Conservation (phyloP, 805 yeast genomes). For the Cyberlindnera misumaiensis region DNA sequence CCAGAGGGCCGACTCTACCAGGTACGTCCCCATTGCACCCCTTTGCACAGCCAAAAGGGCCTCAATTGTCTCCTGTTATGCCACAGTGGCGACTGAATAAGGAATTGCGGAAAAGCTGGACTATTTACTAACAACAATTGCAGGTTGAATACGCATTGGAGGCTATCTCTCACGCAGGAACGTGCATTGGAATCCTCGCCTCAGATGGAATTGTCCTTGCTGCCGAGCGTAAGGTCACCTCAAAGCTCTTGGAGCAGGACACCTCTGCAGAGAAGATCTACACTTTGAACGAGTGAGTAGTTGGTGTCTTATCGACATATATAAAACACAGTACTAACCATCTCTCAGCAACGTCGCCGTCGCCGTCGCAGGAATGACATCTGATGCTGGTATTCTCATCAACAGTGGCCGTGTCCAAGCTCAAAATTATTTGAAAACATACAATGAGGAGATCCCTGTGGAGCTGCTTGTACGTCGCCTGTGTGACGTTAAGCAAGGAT, state of each 20-base stretch:
- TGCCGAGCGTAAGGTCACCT: conserved; percentile 93
- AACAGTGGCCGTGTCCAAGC: conserved; percentile 81
- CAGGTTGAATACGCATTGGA: conserved; percentile 93
- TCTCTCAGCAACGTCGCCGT: conserved; percentile 51
- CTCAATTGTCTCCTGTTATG: no score
- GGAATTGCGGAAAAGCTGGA: no score
- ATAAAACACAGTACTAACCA: conserved; percentile 7
- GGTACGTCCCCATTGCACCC: no score
- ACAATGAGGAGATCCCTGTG: conserved; percentile 91
- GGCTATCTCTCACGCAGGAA: conserved; percentile 96
- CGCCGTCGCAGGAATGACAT: conserved; percentile 97
- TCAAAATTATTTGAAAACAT: conserved; percentile 77
- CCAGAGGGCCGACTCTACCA: conserved; percentile 98
- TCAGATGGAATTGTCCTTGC: conserved; percentile 90
- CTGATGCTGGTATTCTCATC: conserved; percentile 90
- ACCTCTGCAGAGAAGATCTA: conserved; percentile 90
- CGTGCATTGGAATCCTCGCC: conserved; percentile 89
- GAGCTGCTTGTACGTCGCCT: conserved; percentile 81
- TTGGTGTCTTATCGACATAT: background rate
- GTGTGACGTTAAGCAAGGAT: conserved; percentile 94
- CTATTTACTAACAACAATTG: conserved; percentile 3
- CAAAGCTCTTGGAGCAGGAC: conserved; percentile 89
- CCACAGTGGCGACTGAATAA: background rate
- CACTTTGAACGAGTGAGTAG: conserved; percentile 52
- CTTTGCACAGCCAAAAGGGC: no score